phyloP scores from a whole-genome alignment of 2,329 filamentous ascomycete species.

The Aspergillus aculeatus region DNA sequence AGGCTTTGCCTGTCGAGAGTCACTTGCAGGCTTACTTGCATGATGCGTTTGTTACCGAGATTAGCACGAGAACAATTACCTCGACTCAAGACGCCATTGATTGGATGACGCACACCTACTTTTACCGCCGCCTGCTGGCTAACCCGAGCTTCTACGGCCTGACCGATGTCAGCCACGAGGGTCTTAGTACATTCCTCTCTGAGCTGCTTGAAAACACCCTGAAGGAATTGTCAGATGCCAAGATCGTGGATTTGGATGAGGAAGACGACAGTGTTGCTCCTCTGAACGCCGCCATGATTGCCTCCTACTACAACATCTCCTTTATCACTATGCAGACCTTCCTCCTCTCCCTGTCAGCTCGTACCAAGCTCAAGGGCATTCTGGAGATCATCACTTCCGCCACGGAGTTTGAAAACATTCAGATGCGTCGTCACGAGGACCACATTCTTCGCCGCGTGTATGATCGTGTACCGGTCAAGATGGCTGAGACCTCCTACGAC shows the following conservation, averaged over 20 bases:
- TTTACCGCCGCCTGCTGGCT: conserved; percentile 89
- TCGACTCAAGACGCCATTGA: conserved; percentile 96
- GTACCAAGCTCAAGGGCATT: conserved; percentile 94
- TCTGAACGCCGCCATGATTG: conserved; percentile 95
- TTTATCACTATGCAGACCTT: conserved; percentile 99
- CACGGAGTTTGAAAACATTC: conserved; percentile 92
- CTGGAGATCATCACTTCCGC: conserved; percentile 96
- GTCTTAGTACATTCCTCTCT: conserved; percentile 88
- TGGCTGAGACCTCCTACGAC: conserved; percentile 80
- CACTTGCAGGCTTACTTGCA: conserved; percentile 88
- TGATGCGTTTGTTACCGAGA: conserved; percentile 94
- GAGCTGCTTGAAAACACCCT: conserved; percentile 91
- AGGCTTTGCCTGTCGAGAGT: conserved; percentile 92
- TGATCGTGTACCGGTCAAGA: conserved; percentile 91
- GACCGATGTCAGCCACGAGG: conserved; percentile 83
- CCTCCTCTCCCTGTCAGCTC: conserved; percentile 80
- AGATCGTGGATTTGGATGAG: conserved; percentile 93
- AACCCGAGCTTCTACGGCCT: conserved; percentile 97
- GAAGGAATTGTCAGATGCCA: conserved; percentile 85
- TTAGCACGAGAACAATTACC: conserved; percentile 92
- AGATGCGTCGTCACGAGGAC: conserved; percentile 91
- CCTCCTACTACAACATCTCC: conserved; percentile 98
- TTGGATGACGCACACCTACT: conserved; percentile 98
- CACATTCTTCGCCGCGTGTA: conserved; percentile 86
- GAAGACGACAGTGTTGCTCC: conserved; percentile 87